Percentiles rank a stretch among this genome's conserved stretches.
Conservation (phyloP, 1,284 basidiomycete species). For the Anthracocystis setariae region DNA sequence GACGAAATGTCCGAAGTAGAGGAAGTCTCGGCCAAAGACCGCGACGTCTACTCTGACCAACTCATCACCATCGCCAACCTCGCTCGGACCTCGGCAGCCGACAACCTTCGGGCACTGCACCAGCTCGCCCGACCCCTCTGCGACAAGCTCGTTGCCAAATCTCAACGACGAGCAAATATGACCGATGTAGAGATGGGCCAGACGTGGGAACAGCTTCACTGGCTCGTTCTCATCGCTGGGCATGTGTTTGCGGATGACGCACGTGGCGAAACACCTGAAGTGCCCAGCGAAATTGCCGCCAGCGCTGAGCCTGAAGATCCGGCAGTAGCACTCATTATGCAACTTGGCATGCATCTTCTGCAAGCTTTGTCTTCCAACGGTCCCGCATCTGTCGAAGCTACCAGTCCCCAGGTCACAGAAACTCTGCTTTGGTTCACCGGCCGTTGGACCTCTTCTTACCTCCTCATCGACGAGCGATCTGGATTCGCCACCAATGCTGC, state of each 20-base stretch:
- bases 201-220: conserved; percentile 63
- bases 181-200: conserved; percentile 36
- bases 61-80: conserved; percentile 56
- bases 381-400: conserved; percentile 31
- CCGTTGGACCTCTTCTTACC: conserved; percentile 62
- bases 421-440: conserved; percentile 60
- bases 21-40: conserved; percentile 51
- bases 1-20: conserved; percentile 51
- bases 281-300: conserved; percentile 44
- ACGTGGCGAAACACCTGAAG: conserved; percentile 49
- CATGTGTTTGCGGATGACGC: conserved; percentile 57
- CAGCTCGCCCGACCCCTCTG: conserved; percentile 35
- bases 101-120: conserved; percentile 25
- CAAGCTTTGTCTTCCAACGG: conserved; percentile 42
- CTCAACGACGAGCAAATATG: conserved; percentile 20
- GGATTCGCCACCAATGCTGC: conserved; percentile 37
- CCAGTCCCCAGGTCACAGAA: conserved; percentile 59
- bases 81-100: conserved; percentile 42
- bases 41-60: conserved; percentile 58
- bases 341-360: conserved; percentile 50
- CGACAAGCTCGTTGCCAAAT: conserved; percentile 39
- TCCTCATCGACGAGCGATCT: conserved; percentile 34
- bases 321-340: conserved; percentile 43
- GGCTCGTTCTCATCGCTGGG: conserved; percentile 56
- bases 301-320: conserved; percentile 31